Conservation (phyloP, 75 land plant species). For the Pinus taeda region DNA sequence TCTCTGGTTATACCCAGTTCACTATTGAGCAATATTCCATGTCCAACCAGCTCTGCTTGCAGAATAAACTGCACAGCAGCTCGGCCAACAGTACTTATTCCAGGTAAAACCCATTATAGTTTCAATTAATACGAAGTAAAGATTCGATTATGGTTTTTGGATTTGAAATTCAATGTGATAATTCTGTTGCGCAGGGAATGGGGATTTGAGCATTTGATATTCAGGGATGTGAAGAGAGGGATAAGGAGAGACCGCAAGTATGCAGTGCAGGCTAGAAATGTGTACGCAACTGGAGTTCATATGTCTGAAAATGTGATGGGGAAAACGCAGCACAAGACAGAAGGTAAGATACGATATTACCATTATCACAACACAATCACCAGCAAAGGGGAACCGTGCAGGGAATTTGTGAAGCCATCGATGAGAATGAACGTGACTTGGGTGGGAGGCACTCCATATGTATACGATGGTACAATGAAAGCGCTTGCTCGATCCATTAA, state of each 20-base stretch:
- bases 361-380: conserved; percentile 78
- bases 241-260: conserved; percentile 77
- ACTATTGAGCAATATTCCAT: conserved; percentile 78
- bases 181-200: conserved; percentile 50
- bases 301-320: conserved; percentile 70
- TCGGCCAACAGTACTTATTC: not conserved
- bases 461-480: conserved; percentile 49
- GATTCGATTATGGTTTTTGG: too few relatives aligned
- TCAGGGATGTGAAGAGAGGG: conserved; percentile 56
- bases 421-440: conserved; percentile 22
- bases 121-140: too few relatives aligned
- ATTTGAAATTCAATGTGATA: too few relatives aligned
- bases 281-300: conserved; percentile 77
- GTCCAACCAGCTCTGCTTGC: conserved; percentile 60
- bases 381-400: conserved; percentile 60
- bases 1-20: conserved; percentile 60
- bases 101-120: not conserved
- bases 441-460: conserved; percentile 36
- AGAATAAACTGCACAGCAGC: not conserved
- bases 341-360: conserved; percentile 55
- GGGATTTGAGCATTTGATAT: conserved; percentile 89
- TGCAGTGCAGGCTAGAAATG: conserved; percentile 73
- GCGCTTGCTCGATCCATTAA: conserved; percentile 32
- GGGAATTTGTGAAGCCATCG: conserved; percentile 20
- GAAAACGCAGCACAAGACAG: conserved; percentile 38